These are phyloP conservation scores for Backusella tarrabulga DNA, from an alignment of 192 early-diverging fungal genomes.

Conservation along the genomic window DNA sequence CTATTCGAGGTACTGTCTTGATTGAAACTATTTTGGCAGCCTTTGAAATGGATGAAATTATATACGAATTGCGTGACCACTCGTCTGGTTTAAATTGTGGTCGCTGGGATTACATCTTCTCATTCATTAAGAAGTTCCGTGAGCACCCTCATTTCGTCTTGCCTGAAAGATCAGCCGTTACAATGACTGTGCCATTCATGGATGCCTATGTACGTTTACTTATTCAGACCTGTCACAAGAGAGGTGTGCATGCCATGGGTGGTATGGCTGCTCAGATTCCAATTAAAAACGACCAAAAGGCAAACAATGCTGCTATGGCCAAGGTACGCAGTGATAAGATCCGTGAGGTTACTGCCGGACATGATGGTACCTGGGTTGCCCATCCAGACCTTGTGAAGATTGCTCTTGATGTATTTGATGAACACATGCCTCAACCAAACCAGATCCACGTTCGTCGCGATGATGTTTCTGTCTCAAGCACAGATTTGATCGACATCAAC, in stretches of 20 bases:
- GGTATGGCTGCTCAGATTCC: conserved; percentile 99
- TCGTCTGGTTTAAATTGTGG: conserved; percentile 98
- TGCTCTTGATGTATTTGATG: conserved; percentile 86
- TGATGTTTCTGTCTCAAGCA: conserved; percentile 78
- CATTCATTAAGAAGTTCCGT: conserved; percentile 95
- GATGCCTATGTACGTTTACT: conserved; percentile 93
- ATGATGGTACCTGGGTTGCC: conserved; percentile 95
- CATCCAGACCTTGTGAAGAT: conserved; percentile 93
- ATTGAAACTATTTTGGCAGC: conserved; percentile 97
- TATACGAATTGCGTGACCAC: conserved; percentile 97
- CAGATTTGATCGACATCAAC: conserved; percentile 78
- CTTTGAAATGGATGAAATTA: conserved; percentile 99
- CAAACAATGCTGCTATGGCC: conserved; percentile 88
- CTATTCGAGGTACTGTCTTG: conserved; percentile 94
- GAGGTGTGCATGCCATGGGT: conserved; percentile 98
- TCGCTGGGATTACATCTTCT: conserved; percentile 99
- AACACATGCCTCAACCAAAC: conserved; percentile 94
- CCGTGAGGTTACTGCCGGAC: conserved; percentile 91
- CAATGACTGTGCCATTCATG: conserved; percentile 97
- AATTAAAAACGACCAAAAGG: conserved; percentile 88
- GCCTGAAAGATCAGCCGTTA: conserved; percentile 87
- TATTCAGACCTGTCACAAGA: conserved; percentile 98
- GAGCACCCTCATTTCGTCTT: conserved; percentile 81
- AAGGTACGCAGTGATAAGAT: conserved; percentile 95
- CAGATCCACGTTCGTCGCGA: conserved; percentile 90